Base-by-base conservation (phyloP, 495 filamentous ascomycete species). In the Penicillium steckii region DNA sequence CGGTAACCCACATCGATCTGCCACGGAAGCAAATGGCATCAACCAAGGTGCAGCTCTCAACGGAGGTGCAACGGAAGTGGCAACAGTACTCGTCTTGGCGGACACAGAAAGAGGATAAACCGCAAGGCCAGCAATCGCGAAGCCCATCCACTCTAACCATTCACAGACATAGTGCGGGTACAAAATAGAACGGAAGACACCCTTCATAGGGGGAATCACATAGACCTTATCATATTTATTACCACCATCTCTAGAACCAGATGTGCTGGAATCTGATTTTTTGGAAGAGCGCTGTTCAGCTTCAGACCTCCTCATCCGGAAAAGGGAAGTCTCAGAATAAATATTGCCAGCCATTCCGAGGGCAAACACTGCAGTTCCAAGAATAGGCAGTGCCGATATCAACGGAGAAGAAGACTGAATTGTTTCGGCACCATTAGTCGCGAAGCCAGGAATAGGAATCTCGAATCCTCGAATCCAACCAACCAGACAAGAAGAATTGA, bases 71-170 rank as follows among this genome's bases (percentile, higher is more conserved):
- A 59, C 30, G 8, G 40, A 46, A 19, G 40, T 27, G 15, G 51
- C 19, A 24, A 52, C 27, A 9, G 40, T 42, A 30, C 42, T 33
- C 6, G 35, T n/a, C 29, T 55, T 44, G 9, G 50, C 32, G n/a
- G 37, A 27, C 4, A 35, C 32, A 24, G 59, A 30, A 18, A 62
- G 26, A 24, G 66, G 67, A 18, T 57, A 60, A 3, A 77, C 58
- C 0, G 66, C 57, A 1, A 62, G 61, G 4, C 77, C 83, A n/a
- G 80, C 71, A 52, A 96, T 80, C 67, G 83, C 91, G 62, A 90
- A 98, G 0, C 94, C 94, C 17, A 79, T 62, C 94, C 95, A 97
- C 73, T 98, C 95, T 44, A 96, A 68, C 94, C 94, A 98, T 77
- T 98, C 94, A 54, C 83, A 87, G 43, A 94, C 80, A 65, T 95